Conservation (phyloP, 2,329 filamentous ascomycete species). For the Zymoseptoria passerinii region DNA sequence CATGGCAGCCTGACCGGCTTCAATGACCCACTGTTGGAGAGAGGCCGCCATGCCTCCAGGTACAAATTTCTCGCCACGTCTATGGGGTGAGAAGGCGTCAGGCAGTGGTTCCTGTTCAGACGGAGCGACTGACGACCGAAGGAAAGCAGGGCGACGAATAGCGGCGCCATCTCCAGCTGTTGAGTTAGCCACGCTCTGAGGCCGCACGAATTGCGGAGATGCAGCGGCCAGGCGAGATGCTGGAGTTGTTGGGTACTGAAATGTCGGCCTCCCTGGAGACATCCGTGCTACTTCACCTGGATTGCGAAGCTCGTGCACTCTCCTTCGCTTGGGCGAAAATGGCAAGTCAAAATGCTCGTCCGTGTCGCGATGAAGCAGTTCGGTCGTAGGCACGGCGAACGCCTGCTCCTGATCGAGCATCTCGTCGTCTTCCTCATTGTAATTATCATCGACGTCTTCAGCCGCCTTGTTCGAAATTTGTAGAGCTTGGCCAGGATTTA, state of each 20-base stretch:
- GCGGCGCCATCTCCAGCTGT: constrained; percentile 1
- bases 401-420: constrained; percentile 21
- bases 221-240: constrained; percentile 9
- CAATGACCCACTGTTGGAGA: constrained; percentile 45
- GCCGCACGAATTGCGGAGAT: constrained; percentile 9
- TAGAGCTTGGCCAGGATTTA: constrained; percentile 13
- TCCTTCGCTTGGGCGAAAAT: constrained; percentile 25
- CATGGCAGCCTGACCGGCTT: constrained; percentile 28
- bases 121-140: constrained; percentile 29
- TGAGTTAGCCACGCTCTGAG: constrained; percentile 8
- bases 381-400: constrained; percentile 11
- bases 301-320: constrained; percentile 11
- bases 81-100: constrained; percentile 47
- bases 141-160: constrained; percentile 31
- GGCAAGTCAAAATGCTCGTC: constrained; percentile 10
- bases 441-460: constrained; percentile 24
- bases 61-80: constrained; percentile 43
- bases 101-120: constrained; percentile 36
- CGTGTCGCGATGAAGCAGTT: constrained; percentile 4
- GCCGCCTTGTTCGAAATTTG: constrained; percentile 3
- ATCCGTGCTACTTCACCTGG: background rate
- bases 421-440: constrained; percentile 18
- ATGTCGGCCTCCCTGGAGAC: constrained; percentile 10
- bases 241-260: constrained; percentile 14
- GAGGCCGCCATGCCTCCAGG: constrained; percentile 43